These are phyloP conservation scores for Boletus fagicola DNA, from an alignment of 768 basidiomycete genomes.

Conservation along the genomic window DNA sequence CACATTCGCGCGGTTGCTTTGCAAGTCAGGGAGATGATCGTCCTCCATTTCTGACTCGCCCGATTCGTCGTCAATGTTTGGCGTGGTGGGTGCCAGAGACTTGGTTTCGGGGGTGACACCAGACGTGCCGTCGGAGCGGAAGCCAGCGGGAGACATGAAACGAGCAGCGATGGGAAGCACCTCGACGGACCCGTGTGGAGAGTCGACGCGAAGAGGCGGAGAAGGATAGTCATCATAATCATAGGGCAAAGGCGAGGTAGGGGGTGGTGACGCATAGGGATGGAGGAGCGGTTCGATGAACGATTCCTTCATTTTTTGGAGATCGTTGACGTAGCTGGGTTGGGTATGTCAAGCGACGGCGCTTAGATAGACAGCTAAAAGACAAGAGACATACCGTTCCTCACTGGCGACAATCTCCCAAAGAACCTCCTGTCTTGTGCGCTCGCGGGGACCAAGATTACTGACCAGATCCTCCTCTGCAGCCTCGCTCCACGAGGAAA, in stretches of 20 bases:
- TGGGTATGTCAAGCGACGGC: slow-evolving; percentile 12
- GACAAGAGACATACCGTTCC: slow-evolving; percentile 62
- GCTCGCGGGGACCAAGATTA: slow-evolving; percentile 89
- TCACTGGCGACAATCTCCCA: slow-evolving; percentile 97
- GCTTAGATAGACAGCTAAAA: slow-evolving; percentile 10
- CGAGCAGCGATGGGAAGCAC: slow-evolving; percentile 85
- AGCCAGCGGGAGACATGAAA: slow-evolving; percentile 71
- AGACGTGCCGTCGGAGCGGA: slow-evolving; percentile 47
- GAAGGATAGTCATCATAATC: slow-evolving; percentile 64
- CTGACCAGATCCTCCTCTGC: slow-evolving; percentile 93
- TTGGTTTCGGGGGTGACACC: slow-evolving; percentile 44
- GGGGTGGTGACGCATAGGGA: slow-evolving; percentile 52
- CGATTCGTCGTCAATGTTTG: slow-evolving; percentile 72
- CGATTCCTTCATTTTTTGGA: slow-evolving; percentile 88
- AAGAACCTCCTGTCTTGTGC: slow-evolving; percentile 93
- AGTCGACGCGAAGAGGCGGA: slow-evolving; percentile 46
- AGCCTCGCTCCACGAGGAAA: slow-evolving; percentile 88
- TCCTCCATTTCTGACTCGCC: slow-evolving; percentile 70
- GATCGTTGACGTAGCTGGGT: slow-evolving; percentile 85
- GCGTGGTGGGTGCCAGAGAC: slow-evolving; percentile 45
- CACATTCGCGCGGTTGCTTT: slow-evolving; percentile 22
- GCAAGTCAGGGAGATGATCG: slow-evolving; percentile 41
- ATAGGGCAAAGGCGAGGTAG: slow-evolving; percentile 50
- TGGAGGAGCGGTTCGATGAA: slow-evolving; percentile 90
- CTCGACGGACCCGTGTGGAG: slow-evolving; percentile 69